phyloP scores from a whole-genome alignment of 2,329 filamentous ascomycete genomes.

The Fusarium irregulare region DNA sequence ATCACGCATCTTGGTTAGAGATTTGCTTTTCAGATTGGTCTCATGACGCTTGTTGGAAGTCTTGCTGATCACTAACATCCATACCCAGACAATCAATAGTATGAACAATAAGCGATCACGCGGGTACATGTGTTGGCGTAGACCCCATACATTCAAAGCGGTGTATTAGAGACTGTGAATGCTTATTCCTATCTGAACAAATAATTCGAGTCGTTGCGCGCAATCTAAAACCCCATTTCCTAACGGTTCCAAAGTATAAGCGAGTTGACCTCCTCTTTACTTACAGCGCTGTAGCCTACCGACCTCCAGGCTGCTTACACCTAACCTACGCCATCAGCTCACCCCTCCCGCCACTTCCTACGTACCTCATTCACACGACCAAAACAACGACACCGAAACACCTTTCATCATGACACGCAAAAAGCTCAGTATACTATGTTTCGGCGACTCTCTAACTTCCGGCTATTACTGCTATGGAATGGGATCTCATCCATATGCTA shows the following conservation, averaged over 20 bases:
- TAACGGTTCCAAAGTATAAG: background rate
- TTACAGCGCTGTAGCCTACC: conserved; percentile 21
- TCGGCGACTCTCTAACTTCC: conserved; percentile 72
- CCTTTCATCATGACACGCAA: conserved; percentile 44
- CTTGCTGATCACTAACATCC: background rate
- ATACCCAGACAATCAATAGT: background rate
- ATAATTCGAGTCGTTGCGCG: background rate
- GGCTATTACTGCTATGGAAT: conserved; percentile 61
- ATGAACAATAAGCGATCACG: background rate
- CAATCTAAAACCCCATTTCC: background rate
- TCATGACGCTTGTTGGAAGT: background rate
- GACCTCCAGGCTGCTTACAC: conserved; percentile 14
- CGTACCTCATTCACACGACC: background rate
- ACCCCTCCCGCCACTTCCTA: conserved; percentile 14
- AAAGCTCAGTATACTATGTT: conserved; percentile 68
- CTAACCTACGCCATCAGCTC: conserved; percentile 16
- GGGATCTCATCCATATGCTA: conserved; percentile 64
- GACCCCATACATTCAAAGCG: background rate
- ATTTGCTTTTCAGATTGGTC: background rate
- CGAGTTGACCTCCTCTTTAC: background rate
- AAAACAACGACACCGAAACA: background rate
- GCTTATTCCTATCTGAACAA: background rate
- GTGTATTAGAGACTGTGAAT: background rate
- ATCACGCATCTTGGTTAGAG: background rate
- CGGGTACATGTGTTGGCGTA: background rate